These are phyloP conservation scores for Mycena vitilis DNA, from an alignment of 768 basidiomycete species.

Conservation along the genomic window DNA sequence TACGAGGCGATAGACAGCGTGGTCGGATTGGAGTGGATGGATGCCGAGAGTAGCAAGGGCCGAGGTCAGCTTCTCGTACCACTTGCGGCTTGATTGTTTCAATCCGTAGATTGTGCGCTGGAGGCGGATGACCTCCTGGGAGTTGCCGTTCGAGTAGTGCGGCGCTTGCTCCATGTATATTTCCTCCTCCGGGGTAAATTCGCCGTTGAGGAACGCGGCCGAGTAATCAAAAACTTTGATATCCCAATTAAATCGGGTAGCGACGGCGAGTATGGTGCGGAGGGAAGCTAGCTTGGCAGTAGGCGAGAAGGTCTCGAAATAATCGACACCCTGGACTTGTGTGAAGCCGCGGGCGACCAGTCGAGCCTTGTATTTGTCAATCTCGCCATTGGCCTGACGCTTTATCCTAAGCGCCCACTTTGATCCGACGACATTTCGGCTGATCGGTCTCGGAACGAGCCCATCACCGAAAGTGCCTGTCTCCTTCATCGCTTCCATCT, in stretches of 20 bases:
- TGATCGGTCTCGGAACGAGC: constrained; percentile 36
- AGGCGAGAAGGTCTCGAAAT: constrained; percentile 35
- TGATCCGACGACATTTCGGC: constrained; percentile 38
- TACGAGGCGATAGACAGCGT: constrained; percentile 31
- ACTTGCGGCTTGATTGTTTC: constrained; percentile 46
- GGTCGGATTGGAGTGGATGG: constrained; percentile 23
- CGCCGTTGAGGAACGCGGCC: constrained; percentile 32
- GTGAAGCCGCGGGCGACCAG: constrained; percentile 4
- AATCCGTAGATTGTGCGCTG: constrained; percentile 49
- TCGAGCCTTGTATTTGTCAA: constrained; percentile 45
- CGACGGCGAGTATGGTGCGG: constrained; percentile 9
- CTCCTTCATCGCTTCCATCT: constrained; percentile 26
- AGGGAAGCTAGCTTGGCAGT: constrained; percentile 18
- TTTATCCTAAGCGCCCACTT: constrained; percentile 48
- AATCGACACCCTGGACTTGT: constrained; percentile 42
- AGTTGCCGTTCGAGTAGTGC: constrained; percentile 15
- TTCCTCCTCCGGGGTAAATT: constrained; percentile 29
- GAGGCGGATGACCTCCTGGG: constrained; percentile 1
- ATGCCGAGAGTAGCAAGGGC: constrained; percentile 32
- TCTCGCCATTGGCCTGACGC: constrained; percentile 45
- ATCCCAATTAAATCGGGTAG: constrained; percentile 31
- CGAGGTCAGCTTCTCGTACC: constrained; percentile 41
- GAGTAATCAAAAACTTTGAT: constrained; percentile 34
- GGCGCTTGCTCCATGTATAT: constrained; percentile 40
- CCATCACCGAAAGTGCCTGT: constrained; percentile 31